Base-by-base conservation (phyloP, 805 yeast species). In the Lipomyces kockii region DNA sequence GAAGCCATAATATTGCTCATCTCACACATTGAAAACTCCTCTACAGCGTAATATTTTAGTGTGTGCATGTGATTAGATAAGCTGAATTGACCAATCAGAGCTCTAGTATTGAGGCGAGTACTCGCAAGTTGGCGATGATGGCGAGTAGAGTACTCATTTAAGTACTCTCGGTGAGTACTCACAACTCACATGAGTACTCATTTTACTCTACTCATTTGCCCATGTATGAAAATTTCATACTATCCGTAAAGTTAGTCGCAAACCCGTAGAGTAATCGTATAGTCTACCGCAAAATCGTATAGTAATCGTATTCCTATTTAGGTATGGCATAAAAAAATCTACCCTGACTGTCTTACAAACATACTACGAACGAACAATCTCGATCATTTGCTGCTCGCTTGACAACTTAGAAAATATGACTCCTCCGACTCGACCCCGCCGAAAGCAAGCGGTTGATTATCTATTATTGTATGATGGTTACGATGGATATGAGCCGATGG, bases 401-500 rank as follows among this genome's bases (percentile, higher is more conserved):
- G 25, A 51, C 54, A 51, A 51, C 25, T 51, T 11, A 51, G 54
- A 51, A 51, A 20, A 51, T 51, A 51, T 51, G 54, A 29, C 8
- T 51, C 29, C 54, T 51, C 54, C 54, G 54, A n/a, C 54, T 3
- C 54, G 54, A 51, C 54, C 54, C 54, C 54, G 54, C 32, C 32
- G 54, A 51, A 51, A n/a, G 54, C 29, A 51, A 20, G 54, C 54
- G 54, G 32, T 51, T 51, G 54, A 51, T 20, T n/a, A 51, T 51
- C n/a, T 51, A 51, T 51, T 51, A 25, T 2, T 20, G 54, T 12
- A 20, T 51, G 54, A 51, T 20, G 54, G 54, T 51, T 51, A 22
- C 32, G 54, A 51, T 2, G 54, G 46, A 39, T 0, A 39, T 39
- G 46, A 39, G 46, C 46, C 46, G n/a, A 14, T 39, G 46, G 46